phyloP scores from a whole-genome alignment of 805 yeast species.

The Limtongia smithiae region DNA sequence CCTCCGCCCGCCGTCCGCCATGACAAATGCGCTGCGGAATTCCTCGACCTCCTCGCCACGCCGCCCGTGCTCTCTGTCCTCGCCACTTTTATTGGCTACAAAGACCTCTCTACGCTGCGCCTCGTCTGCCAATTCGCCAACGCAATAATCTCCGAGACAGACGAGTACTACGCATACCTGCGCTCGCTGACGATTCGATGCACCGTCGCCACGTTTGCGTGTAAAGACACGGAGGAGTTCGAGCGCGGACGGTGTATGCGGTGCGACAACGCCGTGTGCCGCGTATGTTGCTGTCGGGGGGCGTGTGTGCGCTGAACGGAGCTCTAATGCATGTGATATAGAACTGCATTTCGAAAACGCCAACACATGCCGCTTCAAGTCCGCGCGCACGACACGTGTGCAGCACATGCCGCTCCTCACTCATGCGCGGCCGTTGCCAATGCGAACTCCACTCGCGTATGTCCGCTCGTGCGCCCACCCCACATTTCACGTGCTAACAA shows the following conservation, averaged over 20 bases:
- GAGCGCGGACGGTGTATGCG: constrained; percentile 10
- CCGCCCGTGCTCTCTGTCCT: constrained; percentile 10
- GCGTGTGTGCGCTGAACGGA: not conserved
- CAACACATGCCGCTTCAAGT: constrained; percentile 2
- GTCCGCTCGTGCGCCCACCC: no score
- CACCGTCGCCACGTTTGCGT: constrained; percentile 14
- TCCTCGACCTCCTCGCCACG: constrained; percentile 5
- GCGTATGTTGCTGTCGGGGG: not conserved
- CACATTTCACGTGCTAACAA: not conserved
- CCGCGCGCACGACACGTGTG: constrained; percentile 18
- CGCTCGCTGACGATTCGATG: constrained; percentile 16
- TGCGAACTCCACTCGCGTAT: constrained; percentile 10
- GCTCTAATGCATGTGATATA: not conserved
- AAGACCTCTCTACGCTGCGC: constrained; percentile 9
- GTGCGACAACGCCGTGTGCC: constrained; percentile 7
- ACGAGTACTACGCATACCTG: constrained; percentile 8
- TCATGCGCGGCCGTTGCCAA: constrained; percentile 14
- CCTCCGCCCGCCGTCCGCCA: no score
- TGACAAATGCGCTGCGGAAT: no score
- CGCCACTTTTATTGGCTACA: not conserved
- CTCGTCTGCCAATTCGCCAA: constrained; percentile 15
- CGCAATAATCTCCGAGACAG: constrained; percentile 6
- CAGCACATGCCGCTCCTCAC: constrained; percentile 8
- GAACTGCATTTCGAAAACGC: constrained; percentile 14
- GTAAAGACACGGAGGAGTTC: constrained; percentile 1